phyloP scores from a whole-genome alignment of 768 basidiomycete species.

The Mycena chlorophos region DNA sequence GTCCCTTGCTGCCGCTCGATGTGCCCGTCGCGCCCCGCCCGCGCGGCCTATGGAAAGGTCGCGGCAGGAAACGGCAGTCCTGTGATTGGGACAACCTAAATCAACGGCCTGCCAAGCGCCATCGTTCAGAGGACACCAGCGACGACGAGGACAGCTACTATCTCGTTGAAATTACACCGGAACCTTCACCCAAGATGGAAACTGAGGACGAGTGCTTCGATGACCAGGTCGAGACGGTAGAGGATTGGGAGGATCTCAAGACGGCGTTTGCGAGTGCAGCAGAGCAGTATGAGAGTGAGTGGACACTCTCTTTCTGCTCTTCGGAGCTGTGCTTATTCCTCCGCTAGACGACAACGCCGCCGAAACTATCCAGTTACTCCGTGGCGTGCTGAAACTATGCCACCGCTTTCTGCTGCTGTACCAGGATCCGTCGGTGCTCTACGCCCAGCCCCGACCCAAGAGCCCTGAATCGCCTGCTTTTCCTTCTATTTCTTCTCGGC shows the following conservation, averaged over 20 bases:
- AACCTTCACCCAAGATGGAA: slow-evolving; percentile 12
- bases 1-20: neutral
- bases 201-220: neutral
- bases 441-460: slow-evolving; percentile 28
- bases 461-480: slow-evolving; percentile 12
- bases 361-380: slow-evolving; percentile 54
- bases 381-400: slow-evolving; percentile 67
- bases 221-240: slow-evolving; percentile 24
- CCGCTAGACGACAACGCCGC: slow-evolving; percentile 43
- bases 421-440: slow-evolving; percentile 58
- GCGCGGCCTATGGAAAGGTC: slow-evolving; percentile 2
- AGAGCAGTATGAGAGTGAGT: slow-evolving; percentile 61
- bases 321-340: slow-evolving; percentile 1
- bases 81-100: neutral
- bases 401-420: slow-evolving; percentile 57
- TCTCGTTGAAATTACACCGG: slow-evolving; percentile 10
- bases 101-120: slow-evolving; percentile 12
- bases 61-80: neutral
- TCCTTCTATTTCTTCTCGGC: slow-evolving; percentile 1
- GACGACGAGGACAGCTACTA: slow-evolving; percentile 18
- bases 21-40: neutral
- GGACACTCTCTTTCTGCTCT: neutral
- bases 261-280: slow-evolving; percentile 58
- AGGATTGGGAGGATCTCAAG: slow-evolving; percentile 71
- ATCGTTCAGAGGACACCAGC: slow-evolving; percentile 17